phyloP scores from a whole-genome alignment of 805 yeast species.

The Teunomyces kruisii region DNA sequence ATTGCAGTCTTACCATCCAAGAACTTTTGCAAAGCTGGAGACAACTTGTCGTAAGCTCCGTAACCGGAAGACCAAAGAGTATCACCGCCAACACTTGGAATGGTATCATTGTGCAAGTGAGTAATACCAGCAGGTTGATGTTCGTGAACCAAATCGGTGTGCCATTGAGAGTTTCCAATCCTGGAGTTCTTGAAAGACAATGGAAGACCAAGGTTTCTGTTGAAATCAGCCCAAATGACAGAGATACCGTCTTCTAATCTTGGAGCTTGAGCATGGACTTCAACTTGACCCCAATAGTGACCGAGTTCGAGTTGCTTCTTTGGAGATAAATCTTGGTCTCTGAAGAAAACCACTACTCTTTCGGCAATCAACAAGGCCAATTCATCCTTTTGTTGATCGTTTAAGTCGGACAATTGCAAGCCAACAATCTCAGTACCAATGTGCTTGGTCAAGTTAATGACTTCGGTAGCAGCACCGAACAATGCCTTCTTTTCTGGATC shows the following conservation, averaged over 20 bases:
- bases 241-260: slow-evolving; percentile 25
- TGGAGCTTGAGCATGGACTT: slow-evolving; percentile 21
- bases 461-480: slow-evolving; percentile 31
- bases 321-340: slow-evolving; percentile 31
- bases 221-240: slow-evolving; percentile 33
- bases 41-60: slow-evolving; percentile 56
- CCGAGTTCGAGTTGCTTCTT: slow-evolving; percentile 31
- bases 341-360: slow-evolving; percentile 30
- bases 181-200: slow-evolving; percentile 28
- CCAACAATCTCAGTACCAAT: slow-evolving; percentile 33
- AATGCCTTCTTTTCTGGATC: slow-evolving; percentile 32
- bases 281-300: slow-evolving; percentile 31
- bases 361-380: slow-evolving; percentile 31
- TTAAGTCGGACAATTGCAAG: slow-evolving; percentile 27
- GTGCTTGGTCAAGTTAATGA: slow-evolving; percentile 28
- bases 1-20: slow-evolving; percentile 53
- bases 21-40: slow-evolving; percentile 49
- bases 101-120: slow-evolving; percentile 37
- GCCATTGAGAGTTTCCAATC: slow-evolving; percentile 31
- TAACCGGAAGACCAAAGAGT: slow-evolving; percentile 60
- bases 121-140: slow-evolving; percentile 38
- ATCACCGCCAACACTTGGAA: slow-evolving; percentile 50
- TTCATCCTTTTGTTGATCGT: slow-evolving; percentile 28
- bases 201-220: slow-evolving; percentile 25
- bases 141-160: slow-evolving; percentile 38